phyloP scores from a whole-genome alignment of 352 stramenopile genomes.

The Globisporangium paroecandrum region DNA sequence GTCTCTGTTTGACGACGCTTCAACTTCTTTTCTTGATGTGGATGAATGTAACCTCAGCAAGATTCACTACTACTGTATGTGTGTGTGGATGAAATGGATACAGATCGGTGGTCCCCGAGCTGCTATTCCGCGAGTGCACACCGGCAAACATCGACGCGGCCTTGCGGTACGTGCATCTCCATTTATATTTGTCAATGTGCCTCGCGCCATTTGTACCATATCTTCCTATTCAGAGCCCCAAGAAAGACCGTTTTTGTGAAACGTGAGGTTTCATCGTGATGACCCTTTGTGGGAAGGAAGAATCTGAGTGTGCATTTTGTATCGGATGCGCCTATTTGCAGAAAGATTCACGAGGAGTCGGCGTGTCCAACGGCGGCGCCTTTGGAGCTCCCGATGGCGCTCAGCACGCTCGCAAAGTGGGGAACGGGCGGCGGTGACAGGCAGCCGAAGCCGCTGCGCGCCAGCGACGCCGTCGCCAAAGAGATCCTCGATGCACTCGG shows the following conservation, averaged over 20 bases:
- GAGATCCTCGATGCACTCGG: slow-evolving; percentile 9
- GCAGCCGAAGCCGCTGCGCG: slow-evolving; percentile 22
- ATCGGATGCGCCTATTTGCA: slow-evolving; percentile 7
- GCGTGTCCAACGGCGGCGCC: slow-evolving; percentile 6
- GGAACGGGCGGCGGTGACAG: not conserved
- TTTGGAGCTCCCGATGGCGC: slow-evolving; percentile 14
- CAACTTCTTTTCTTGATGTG: not conserved
- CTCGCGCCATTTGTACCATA: not conserved
- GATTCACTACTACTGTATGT: not conserved
- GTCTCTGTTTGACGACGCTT: not conserved
- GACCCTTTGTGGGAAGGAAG: not conserved
- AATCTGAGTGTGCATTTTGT: not conserved
- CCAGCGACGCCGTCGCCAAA: slow-evolving; percentile 44
- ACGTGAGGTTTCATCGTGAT: not conserved
- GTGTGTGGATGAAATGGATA: slow-evolving; percentile 1
- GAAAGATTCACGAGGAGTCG: slow-evolving; percentile 13
- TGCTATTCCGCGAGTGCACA: slow-evolving; percentile 63
- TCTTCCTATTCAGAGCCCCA: not conserved
- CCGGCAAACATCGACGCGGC: slow-evolving; percentile 31
- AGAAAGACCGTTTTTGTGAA: not conserved
- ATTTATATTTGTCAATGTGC: not conserved
- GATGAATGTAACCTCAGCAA: not conserved
- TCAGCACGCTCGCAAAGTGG: slow-evolving; percentile 38
- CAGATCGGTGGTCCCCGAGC: slow-evolving; percentile 54
- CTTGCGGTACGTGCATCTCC: slow-evolving; percentile 18